Evolutionary conservation across 768 basidiomycete genomes (phyloP).

Genomic region (Paxillus ammoniavirescens): DNA sequence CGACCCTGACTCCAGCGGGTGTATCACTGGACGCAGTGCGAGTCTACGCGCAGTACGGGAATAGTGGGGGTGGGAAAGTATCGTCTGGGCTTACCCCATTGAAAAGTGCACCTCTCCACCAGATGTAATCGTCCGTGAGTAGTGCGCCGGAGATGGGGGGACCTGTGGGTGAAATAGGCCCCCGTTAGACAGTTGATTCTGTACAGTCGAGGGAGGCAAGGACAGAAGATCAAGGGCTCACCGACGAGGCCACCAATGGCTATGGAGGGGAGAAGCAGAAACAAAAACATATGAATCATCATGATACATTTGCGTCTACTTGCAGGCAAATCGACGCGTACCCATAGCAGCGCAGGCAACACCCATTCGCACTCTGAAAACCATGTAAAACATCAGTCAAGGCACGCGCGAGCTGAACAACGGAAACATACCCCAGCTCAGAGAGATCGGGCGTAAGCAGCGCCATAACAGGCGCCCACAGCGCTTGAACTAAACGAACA

Average conservation of each 20-base stretch:
- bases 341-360: constrained; percentile 49
- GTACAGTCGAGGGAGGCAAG: not conserved
- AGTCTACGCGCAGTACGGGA: not conserved
- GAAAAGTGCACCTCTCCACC: constrained; percentile 61
- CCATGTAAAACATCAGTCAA: not conserved
- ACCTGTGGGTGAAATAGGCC: constrained; percentile 36
- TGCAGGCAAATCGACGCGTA: constrained; percentile 10
- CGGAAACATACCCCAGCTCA: constrained; percentile 47
- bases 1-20: too few species aligned
- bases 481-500: constrained; percentile 30
- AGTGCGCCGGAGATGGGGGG: constrained; percentile 59
- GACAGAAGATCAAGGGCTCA: not conserved
- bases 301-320: not conserved
- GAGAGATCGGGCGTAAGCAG: constrained; percentile 44
- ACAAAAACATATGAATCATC: too few species aligned
- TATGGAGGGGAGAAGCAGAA: not conserved
- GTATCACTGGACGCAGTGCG: too few species aligned
- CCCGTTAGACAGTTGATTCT: constrained; percentile 15
- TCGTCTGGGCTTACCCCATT: constrained; percentile 35
- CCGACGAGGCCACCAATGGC: constrained; percentile 24
- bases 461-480: constrained; percentile 44
- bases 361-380: constrained; percentile 41
- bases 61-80: not conserved
- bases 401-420: not conserved
- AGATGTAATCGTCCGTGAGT: constrained; percentile 47